A percentile compares a stretch with the other conserved stretches of the same genome.
These are phyloP conservation scores for Tetradesmus obliquus DNA, from an alignment of 139 green algal genomes.

Conservation along the genomic window DNA sequence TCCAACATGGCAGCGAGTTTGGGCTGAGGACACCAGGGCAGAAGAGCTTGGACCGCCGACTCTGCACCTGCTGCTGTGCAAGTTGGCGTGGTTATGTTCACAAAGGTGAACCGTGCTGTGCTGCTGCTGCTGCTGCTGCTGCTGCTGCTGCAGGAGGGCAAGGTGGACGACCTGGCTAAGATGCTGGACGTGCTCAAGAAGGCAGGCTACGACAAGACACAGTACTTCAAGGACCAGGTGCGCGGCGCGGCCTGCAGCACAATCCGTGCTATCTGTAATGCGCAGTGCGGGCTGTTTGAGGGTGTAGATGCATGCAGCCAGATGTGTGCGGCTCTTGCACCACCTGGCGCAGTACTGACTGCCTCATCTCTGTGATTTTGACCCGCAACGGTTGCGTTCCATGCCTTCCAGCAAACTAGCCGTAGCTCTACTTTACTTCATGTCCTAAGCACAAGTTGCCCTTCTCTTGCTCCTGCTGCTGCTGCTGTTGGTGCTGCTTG, in stretches of 20 bases:
- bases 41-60: too few relatives aligned
- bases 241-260: background rate
- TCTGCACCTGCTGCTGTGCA: background rate
- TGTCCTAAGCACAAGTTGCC: too few relatives aligned
- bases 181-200: constrained; percentile 29
- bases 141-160: constrained; percentile 36
- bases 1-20: too few relatives aligned
- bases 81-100: too few relatives aligned
- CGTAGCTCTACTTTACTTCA: too few relatives aligned
- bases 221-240: constrained; percentile 40
- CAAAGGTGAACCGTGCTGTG: too few relatives aligned
- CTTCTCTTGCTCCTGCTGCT: background rate
- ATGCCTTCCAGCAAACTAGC: too few relatives aligned
- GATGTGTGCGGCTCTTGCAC: background rate
- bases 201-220: background rate
- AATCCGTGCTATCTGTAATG: too few relatives aligned
- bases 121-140: background rate
- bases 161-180: constrained; percentile 11
- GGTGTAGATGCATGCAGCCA: background rate
- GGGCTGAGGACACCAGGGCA: too few relatives aligned
- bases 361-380: too few relatives aligned
- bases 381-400: too few relatives aligned
- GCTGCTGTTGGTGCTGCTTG: background rate
- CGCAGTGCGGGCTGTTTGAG: background rate
- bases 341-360: background rate